phyloP scores from a whole-genome alignment of 805 yeast genomes.

The Diddensiella caesifluorescens region DNA sequence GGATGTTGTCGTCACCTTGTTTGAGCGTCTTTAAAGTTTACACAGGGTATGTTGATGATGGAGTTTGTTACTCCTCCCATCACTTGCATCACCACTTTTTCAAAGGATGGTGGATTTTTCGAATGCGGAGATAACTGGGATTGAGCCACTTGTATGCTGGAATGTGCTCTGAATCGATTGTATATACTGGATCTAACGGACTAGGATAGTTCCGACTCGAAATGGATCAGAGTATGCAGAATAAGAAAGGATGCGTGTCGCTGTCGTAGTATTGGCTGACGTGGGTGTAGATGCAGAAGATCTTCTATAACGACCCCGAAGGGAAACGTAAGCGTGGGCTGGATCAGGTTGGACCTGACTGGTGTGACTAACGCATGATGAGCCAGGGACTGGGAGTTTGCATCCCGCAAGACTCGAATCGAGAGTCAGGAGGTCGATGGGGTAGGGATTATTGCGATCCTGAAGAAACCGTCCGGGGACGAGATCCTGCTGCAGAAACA shows the following conservation, averaged over 20 bases:
- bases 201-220: slow-evolving; percentile 43
- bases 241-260: slow-evolving; percentile 19
- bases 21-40: too few species aligned
- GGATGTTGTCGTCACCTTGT: too few species aligned
- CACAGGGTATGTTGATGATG: too few species aligned
- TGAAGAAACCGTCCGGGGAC: slow-evolving; percentile 47
- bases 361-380: neutral
- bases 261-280: slow-evolving; percentile 12
- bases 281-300: slow-evolving; percentile 47
- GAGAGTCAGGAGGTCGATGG: slow-evolving; percentile 68
- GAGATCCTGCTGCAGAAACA: slow-evolving; percentile 74
- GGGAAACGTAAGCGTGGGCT: slow-evolving; percentile 38
- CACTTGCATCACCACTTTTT: too few species aligned
- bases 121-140: slow-evolving; percentile 28
- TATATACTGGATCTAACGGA: too few species aligned
- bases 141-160: slow-evolving; percentile 23
- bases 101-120: slow-evolving; percentile 19
- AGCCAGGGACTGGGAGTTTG: slow-evolving; percentile 84
- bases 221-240: slow-evolving; percentile 49
- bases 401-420: slow-evolving; percentile 70
- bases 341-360: neutral
- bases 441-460: slow-evolving; percentile 66
- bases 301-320: slow-evolving; percentile 66
- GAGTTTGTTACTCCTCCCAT: too few species aligned
- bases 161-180: too few species aligned